These are phyloP conservation scores for Sphaerulina vaccinii DNA, from an alignment of 2,329 filamentous ascomycete species.

Conservation along the genomic window DNA sequence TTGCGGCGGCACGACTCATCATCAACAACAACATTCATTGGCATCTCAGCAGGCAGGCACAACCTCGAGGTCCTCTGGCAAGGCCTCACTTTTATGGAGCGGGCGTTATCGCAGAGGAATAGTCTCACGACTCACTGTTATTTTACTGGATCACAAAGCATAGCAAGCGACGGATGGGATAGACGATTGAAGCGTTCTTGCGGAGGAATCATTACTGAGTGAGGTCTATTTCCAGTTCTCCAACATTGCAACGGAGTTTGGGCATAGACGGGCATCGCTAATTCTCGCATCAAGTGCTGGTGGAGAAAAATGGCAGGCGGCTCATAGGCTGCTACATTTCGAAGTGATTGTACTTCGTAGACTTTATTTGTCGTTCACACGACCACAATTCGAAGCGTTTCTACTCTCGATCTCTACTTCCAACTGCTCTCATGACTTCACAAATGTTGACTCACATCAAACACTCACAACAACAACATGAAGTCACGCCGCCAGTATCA, in stretches of 20 bases:
- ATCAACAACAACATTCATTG: background rate
- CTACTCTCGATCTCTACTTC: too few relatives aligned
- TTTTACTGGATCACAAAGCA: constrained; percentile 4
- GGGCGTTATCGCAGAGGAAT: background rate
- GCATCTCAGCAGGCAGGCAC: background rate
- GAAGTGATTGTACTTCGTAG: background rate
- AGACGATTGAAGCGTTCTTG: background rate
- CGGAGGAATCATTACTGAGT: constrained; percentile 12
- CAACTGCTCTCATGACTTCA: too few relatives aligned
- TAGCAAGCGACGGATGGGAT: background rate
- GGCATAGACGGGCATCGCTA: constrained; percentile 4
- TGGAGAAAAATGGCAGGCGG: background rate
- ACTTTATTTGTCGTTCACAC: constrained; percentile 1
- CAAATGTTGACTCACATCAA: too few relatives aligned
- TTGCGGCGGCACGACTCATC: constrained; percentile 5
- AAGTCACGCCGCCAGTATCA: too few relatives aligned
- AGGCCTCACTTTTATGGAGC: background rate
- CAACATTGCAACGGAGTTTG: constrained; percentile 6
- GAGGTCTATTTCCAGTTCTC: background rate
- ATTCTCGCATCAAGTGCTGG: constrained; percentile 14
- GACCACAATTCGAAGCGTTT: background rate
- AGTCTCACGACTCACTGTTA: constrained; percentile 8
- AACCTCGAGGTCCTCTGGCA: background rate
- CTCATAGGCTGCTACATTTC: constrained; percentile 3
- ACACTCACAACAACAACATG: too few relatives aligned